These are phyloP conservation scores for Priceomyces melissophilus DNA, from an alignment of 805 yeast species.

Conservation along the genomic window DNA sequence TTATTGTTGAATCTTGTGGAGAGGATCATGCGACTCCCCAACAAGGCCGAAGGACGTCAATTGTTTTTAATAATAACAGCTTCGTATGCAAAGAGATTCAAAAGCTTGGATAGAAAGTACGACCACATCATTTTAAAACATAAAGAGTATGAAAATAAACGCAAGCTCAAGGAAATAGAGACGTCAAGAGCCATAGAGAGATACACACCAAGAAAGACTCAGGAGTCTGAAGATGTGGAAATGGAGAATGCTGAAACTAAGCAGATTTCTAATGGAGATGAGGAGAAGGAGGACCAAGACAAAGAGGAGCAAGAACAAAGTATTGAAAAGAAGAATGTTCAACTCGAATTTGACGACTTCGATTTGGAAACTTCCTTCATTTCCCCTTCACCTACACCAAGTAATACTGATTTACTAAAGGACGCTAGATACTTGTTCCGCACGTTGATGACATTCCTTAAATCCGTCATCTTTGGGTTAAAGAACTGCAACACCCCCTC, in stretches of 20 bases:
- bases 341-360: slow-evolving; percentile 9
- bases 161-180: slow-evolving; percentile 39
- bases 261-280: slow-evolving; percentile 11
- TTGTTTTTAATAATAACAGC: slow-evolving; percentile 82
- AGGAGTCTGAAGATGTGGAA: slow-evolving; percentile 9
- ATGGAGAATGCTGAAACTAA: slow-evolving; percentile 19
- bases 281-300: not conserved
- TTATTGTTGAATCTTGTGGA: slow-evolving; percentile 84
- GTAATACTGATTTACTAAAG: slow-evolving; percentile 65
- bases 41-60: slow-evolving; percentile 78
- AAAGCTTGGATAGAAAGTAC: slow-evolving; percentile 68
- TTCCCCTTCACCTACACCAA: slow-evolving; percentile 46
- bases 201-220: slow-evolving; percentile 26
- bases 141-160: slow-evolving; percentile 45
- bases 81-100: slow-evolving; percentile 81
- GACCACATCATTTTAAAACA: slow-evolving; percentile 63
- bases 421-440: slow-evolving; percentile 87
- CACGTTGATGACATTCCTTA: slow-evolving; percentile 83
- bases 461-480: slow-evolving; percentile 84
- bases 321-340: slow-evolving; percentile 8
- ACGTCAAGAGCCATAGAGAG: slow-evolving; percentile 38
- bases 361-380: slow-evolving; percentile 49
- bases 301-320: slow-evolving; percentile 27
- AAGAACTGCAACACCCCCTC: slow-evolving; percentile 84
- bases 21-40: slow-evolving; percentile 75